phyloP scores from a whole-genome alignment of 106 monocot species.

The Dioscorea alata region DNA sequence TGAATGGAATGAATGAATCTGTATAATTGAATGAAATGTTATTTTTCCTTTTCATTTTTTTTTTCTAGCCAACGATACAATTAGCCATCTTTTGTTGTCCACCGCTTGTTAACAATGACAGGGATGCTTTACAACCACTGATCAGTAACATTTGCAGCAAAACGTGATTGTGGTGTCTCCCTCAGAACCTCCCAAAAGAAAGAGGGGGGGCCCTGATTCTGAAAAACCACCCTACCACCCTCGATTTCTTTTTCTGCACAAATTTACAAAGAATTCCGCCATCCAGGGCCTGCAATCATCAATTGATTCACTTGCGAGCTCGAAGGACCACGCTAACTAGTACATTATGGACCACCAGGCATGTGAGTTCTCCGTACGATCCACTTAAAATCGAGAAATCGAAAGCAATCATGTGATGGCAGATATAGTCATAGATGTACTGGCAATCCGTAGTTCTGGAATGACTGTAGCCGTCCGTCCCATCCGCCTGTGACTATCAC shows the following conservation, averaged over 20 bases:
- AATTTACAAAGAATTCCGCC: conserved; percentile 20
- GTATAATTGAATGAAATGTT: conserved; percentile 3
- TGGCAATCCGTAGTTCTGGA: conserved; percentile 83
- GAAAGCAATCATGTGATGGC: neutral
- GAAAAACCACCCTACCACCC: too few species aligned
- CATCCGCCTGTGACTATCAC: conserved; percentile 83
- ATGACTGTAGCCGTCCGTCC: conserved; percentile 75
- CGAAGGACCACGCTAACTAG: conserved; percentile 12
- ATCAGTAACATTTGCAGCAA: too few species aligned
- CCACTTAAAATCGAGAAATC: neutral
- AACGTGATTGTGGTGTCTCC: too few species aligned
- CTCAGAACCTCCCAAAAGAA: too few species aligned
- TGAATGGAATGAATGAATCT: conserved; percentile 20
- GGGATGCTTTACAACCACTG: too few species aligned
- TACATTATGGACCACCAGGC: conserved; percentile 7
- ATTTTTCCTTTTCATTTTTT: neutral
- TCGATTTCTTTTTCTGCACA: conserved; percentile 8
- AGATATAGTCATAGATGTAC: conserved; percentile 22
- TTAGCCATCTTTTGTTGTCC: too few species aligned
- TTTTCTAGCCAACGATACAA: conserved; percentile 5
- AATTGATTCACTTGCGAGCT: conserved; percentile 9
- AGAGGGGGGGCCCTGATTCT: too few species aligned
- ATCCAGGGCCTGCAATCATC: conserved; percentile 12
- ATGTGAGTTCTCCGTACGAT: conserved; percentile 1
- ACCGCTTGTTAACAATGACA: too few species aligned